A percentile compares a stretch with the other conserved stretches of the same genome.
Evolutionary conservation across 495 filamentous ascomycete species (phyloP).

Genomic region (Penicillium atrosanguineum): DNA sequence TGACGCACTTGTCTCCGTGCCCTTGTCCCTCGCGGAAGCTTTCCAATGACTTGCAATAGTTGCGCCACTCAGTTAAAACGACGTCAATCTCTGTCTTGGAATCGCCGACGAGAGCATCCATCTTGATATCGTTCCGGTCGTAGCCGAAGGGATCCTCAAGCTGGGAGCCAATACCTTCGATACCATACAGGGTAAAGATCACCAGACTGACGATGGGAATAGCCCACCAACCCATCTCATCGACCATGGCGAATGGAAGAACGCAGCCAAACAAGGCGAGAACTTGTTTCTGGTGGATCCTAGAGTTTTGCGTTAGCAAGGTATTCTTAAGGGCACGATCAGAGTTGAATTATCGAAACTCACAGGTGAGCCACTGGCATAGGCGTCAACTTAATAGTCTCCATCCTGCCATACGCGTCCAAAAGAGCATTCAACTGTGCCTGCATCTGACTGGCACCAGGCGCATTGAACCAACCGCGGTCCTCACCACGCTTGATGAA

Average conservation of each 20-base stretch:
- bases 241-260: conserved; percentile 72
- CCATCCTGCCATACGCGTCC: conserved; percentile 69
- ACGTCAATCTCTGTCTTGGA: conserved; percentile 61
- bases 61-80: conserved; percentile 63
- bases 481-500: conserved; percentile 64
- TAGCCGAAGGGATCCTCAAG: conserved; percentile 76
- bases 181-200: conserved; percentile 72
- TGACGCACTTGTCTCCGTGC: conserved; percentile 15
- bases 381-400: conserved; percentile 69
- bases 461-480: conserved; percentile 58
- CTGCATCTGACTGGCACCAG: conserved; percentile 61
- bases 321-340: neutral
- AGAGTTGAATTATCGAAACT: conserved; percentile 12
- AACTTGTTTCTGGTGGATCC: conserved; percentile 75
- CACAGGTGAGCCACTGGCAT: conserved; percentile 74
- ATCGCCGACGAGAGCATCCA: conserved; percentile 72
- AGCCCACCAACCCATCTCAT: conserved; percentile 72
- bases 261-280: conserved; percentile 68
- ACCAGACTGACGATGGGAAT: conserved; percentile 65
- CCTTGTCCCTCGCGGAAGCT: neutral
- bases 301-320: conserved; percentile 14
- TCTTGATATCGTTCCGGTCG: conserved; percentile 75
- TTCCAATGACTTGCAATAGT: conserved; percentile 23
- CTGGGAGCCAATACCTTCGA: conserved; percentile 70
- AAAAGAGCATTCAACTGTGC: conserved; percentile 59